Conservation (phyloP, 106 monocot species). For the Dioscorea alata region DNA sequence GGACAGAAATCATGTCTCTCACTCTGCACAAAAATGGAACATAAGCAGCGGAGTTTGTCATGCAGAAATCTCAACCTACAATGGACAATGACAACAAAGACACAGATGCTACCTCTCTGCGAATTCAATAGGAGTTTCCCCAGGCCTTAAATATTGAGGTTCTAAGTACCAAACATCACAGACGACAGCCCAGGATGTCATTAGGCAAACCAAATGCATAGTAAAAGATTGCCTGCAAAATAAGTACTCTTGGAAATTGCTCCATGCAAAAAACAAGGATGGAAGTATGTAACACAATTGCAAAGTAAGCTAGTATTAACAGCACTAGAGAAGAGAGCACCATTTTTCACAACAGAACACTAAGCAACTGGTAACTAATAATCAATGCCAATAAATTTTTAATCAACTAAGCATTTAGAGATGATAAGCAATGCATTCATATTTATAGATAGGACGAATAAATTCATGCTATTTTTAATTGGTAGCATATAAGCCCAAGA, state of each 20-base stretch:
- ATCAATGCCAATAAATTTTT: too few species aligned
- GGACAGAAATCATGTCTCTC: slow-evolving; percentile 79
- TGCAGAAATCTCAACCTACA: not conserved
- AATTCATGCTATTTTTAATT: too few species aligned
- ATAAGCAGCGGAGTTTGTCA: not conserved
- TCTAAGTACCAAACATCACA: slow-evolving; percentile 99
- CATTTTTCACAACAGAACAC: too few species aligned
- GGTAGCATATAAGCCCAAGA: too few species aligned
- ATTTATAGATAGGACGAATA: too few species aligned
- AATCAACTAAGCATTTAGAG: too few species aligned
- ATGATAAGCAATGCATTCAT: too few species aligned
- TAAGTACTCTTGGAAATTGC: not conserved
- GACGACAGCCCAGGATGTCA: slow-evolving; percentile 99
- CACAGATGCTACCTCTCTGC: slow-evolving; percentile 64
- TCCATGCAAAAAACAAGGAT: too few species aligned
- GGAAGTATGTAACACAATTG: too few species aligned
- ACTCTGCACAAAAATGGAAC: slow-evolving; percentile 44
- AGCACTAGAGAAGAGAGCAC: too few species aligned
- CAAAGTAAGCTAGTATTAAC: too few species aligned
- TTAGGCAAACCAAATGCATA: slow-evolving; percentile 78
- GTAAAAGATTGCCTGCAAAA: slow-evolving; percentile 86
- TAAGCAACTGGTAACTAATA: too few species aligned
- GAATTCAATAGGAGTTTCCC: slow-evolving; percentile 91
- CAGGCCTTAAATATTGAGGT: slow-evolving; percentile 76
- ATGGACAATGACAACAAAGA: not conserved